Evolutionary conservation across 108 stramenopile genomes (phyloP).

Genomic region (Fragilaria crotonensis): DNA sequence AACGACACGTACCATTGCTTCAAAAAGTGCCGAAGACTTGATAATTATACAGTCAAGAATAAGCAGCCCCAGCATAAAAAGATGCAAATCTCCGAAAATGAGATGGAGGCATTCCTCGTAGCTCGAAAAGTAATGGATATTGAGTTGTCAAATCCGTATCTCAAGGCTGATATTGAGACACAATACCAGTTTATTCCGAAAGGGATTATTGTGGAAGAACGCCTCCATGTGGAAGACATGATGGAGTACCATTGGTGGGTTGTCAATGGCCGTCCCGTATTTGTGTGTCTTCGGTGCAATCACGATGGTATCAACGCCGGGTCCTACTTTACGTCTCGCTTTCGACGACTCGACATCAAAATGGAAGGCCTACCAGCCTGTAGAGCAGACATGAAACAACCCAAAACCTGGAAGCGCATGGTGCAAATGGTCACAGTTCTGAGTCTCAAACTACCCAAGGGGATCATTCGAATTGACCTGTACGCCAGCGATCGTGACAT

Average conservation of each 20-base stretch:
- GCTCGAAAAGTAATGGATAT: neutral
- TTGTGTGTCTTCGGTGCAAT: slow-evolving; percentile 8
- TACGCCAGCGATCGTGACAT: slow-evolving; percentile 6
- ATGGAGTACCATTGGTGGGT: slow-evolving; percentile 10
- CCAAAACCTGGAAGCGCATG: slow-evolving; percentile 5
- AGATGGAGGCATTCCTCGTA: neutral
- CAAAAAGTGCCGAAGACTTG: slow-evolving; percentile 2
- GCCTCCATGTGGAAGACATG: neutral
- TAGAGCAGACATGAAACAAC: slow-evolving; percentile 1
- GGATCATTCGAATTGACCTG: slow-evolving; percentile 1
- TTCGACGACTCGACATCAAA: slow-evolving; percentile 4
- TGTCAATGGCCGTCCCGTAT: slow-evolving; percentile 2
- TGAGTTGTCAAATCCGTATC: neutral
- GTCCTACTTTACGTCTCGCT: slow-evolving; percentile 4
- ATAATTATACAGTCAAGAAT: neutral
- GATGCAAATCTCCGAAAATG: neutral
- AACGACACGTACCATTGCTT: slow-evolving; percentile 8
- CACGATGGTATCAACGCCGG: neutral
- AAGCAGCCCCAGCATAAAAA: neutral
- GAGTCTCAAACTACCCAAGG: neutral
- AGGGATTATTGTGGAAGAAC: slow-evolving; percentile 7
- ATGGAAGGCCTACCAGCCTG: neutral
- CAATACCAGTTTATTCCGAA: slow-evolving; percentile 6
- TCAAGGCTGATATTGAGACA: neutral
- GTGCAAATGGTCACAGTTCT: neutral